Evolutionary conservation across 495 filamentous ascomycete species (phyloP), one percentile per base, ranked within the genome.

Genomic region (Delitschia confertaspora): DNA sequence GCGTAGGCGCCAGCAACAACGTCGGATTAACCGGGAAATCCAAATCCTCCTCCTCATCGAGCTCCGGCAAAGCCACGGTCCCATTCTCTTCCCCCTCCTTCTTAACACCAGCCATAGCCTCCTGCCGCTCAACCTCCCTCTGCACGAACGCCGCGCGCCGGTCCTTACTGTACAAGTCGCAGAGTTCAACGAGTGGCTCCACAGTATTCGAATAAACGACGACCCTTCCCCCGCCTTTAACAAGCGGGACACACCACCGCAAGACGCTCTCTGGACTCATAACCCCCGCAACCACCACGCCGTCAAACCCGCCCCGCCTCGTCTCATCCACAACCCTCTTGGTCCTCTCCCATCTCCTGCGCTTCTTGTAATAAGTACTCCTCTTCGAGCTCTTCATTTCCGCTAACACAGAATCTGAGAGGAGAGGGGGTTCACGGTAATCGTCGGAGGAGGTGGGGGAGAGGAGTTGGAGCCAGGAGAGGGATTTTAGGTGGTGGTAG

Each of bases 401-500:
- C 2, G 69, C 64, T 6, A 95, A 63, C 4, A 65, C 67, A 14
- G 74, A 71, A 0, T 73, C 64, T 0, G 78, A 48, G 5, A 78
- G 60, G 0, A 53, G 45, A 2, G 75, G 64, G 0, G 81, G 74
- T 19, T 81, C 75, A 7, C 69, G 66, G 56, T 88, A 88, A 8
- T 80, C 76, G 4, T 70, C 69, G 61, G 96, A 91, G 0, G 69
- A 57, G 20, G 71, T 60, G 0, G 91, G 91, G 29, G 81, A 70
- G 14, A 93, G 62, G 13, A 98, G 72, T 64, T 95, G 88, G 1
- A 98, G 72, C 87, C 88, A 96, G 30, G 83, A 86, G 27, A 95
- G 66, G 0, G 78, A 76, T 58, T 86, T 82, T 18, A 98, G 78
- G 59, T 89, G 82, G 13, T 72, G 78, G 63, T 78, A 69, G 3